Evolutionary conservation across 225 moss, liverwort and hornwort species (phyloP), one percentile per base, ranked within the genome.

Genomic region (Antitrichia curtipendula): DNA sequence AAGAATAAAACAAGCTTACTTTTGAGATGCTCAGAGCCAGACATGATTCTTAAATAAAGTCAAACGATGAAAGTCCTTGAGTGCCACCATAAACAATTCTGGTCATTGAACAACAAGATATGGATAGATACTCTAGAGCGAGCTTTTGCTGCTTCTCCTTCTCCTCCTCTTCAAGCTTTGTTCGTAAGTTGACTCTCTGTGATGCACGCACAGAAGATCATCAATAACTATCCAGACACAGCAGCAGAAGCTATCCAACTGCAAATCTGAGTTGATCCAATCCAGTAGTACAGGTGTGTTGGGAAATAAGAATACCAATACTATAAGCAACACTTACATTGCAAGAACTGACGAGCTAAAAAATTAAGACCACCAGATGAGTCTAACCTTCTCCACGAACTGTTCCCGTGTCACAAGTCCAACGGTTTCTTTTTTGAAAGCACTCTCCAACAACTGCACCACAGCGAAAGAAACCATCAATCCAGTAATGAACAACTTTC

Each of bases 161-260:
- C 93, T 99, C 97, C 88, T 98, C 96, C 85, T 97, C 98, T 93
- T 97, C 97, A 85, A 99, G 96, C 88, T 96, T 96, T 70, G 93
- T 96, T 82, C 94, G 92, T 60, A 97, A 92, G 88, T 97, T 96
- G 61, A 97, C 96, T 91, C 97, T 99, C 97, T 99, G 94, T 76
- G 62, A 84, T 66, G 45, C 76, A 75, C 25, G 75, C 61, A 84
- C 75, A 81, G 10, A 86, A 49, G 16, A 45, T 27, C 41, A 82
- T 84, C 85, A 87, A 59, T 65, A 50, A 10, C 28, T 20, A 50
- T 64, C 43, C 22, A 62, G 43, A 62, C 62, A 7, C 74, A 23
- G 41, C 22, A 75, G 66, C 43, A 84, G 23, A 59, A 73, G 53
- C 68, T 81, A 75, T 68, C 45, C 45, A 75, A 60, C 45, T 89